Base-by-base conservation (phyloP, 768 basidiomycete genomes). In the Artomyces pyxidatus region DNA sequence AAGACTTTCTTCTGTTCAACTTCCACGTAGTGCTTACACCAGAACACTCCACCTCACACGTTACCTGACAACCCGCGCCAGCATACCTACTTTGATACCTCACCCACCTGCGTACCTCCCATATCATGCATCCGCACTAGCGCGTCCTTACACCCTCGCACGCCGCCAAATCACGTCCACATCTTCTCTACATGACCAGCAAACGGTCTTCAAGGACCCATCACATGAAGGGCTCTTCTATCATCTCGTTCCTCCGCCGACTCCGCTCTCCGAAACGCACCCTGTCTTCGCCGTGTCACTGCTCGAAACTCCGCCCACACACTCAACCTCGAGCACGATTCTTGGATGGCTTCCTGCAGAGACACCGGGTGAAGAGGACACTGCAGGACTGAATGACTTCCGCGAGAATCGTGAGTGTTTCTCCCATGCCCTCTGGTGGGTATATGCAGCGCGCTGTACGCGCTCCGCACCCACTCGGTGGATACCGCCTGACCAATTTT, bases 301-400 rank as follows among this genome's bases (percentile, higher is more conserved):
- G n/a, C 37, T 57, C 3, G 27, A 42, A 14, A 21, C 46, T 17
- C 44, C 56, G 14, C 56, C 56, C 2, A 47, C 53, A 4, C 41
- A 23, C 23, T 22, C 56, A 27, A 19, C 43, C 37, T 57, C 56
- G 29, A 32, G 45, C 30, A 57, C 50, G 1, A 35, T 57, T 4
- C 45, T 57, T 1, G 56, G 56, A 30, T 57, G 56, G 56, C 49
- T 57, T 2, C 56, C 56, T 5, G 56, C 56, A 0, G 49, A 57
- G 44, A 49, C 53, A 16, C 42, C 43, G 2, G 63, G 65, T 26
- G 55, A 48, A 2, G 65, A 62, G 30, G 62, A 58, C 17, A 73
- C 75, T 19, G 76, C 76, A 1, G 78, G 79, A 4, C 61, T 88
- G 53, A 77, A 81, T 47, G 86, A 88, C 61, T 89, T 90, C 55